These are phyloP conservation scores for Loxodes magnus DNA, from an alignment of 73 alveolate genomes.

Conservation along the genomic window DNA sequence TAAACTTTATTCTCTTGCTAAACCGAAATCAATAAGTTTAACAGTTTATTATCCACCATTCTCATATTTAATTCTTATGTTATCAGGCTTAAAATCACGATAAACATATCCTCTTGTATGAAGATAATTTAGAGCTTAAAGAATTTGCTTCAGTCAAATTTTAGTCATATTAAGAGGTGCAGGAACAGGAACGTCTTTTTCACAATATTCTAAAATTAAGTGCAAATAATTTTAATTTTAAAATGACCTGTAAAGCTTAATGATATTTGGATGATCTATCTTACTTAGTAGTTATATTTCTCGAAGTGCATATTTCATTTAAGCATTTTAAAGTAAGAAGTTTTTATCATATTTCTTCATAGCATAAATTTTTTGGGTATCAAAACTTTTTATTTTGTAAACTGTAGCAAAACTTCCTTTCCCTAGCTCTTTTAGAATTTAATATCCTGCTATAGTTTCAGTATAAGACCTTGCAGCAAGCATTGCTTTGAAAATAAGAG, in stretches of 20 bases:
- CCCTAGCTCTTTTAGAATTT: too few relatives aligned
- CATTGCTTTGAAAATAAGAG: too few relatives aligned
- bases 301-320: too few relatives aligned
- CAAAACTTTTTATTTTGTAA: too few relatives aligned
- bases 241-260: constrained; percentile 8
- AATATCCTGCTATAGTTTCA: too few relatives aligned
- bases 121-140: constrained; percentile 33
- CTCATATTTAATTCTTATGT: constrained; percentile 56
- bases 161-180: constrained; percentile 20
- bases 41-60: constrained; percentile 32
- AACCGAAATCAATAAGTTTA: constrained; percentile 85
- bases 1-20: constrained; percentile 54
- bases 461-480: too few relatives aligned
- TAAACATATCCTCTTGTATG: constrained; percentile 25
- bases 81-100: constrained; percentile 88
- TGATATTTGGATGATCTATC: neutral
- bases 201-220: constrained; percentile 39
- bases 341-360: too few relatives aligned
- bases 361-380: too few relatives aligned
- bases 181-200: constrained; percentile 38
- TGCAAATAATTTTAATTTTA: constrained; percentile 28
- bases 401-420: too few relatives aligned
- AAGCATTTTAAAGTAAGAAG: too few relatives aligned
- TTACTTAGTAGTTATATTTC: neutral
- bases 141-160: constrained; percentile 33